A percentile compares a stretch with the other conserved stretches of the same genome.
Evolutionary conservation across 495 filamentous ascomycete species (phyloP).

Genomic region (Articulospora tetracladia): DNA sequence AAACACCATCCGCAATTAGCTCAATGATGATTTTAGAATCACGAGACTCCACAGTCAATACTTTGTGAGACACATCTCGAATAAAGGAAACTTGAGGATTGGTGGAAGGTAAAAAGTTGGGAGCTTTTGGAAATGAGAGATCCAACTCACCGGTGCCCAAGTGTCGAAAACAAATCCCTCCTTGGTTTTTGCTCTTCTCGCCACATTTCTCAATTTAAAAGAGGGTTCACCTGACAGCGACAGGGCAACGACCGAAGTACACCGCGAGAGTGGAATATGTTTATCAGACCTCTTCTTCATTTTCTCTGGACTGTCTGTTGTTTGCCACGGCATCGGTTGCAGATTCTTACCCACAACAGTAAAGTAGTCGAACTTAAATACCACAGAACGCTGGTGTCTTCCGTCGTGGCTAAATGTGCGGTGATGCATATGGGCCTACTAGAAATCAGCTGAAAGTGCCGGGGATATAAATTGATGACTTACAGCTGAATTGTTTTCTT

Average conservation of each 20-base stretch:
- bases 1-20: too few relatives aligned
- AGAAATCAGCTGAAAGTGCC: conserved; percentile 14
- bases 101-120: too few relatives aligned
- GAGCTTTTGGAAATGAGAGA: neutral
- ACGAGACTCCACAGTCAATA: too few relatives aligned
- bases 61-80: too few relatives aligned
- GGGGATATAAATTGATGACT: conserved; percentile 16
- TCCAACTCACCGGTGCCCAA: conserved; percentile 22
- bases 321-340: conserved; percentile 48
- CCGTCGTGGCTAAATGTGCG: conserved; percentile 34
- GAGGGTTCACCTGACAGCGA: conserved; percentile 37
- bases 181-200: conserved; percentile 29
- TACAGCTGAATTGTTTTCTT: conserved; percentile 23
- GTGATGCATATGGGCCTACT: conserved; percentile 30
- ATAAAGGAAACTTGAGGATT: too few relatives aligned
- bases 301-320: conserved; percentile 33
- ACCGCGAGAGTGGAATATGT: conserved; percentile 47
- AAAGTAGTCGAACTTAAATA: conserved; percentile 54
- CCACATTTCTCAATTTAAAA: conserved; percentile 30
- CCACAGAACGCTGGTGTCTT: conserved; percentile 40
- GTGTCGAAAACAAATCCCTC: conserved; percentile 42
- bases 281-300: conserved; percentile 22
- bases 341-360: conserved; percentile 42
- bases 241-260: conserved; percentile 45
- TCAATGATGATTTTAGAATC: too few relatives aligned